These are phyloP conservation scores for Claviceps spartinae DNA, from an alignment of 2,329 filamentous ascomycete species.

Conservation along the genomic window DNA sequence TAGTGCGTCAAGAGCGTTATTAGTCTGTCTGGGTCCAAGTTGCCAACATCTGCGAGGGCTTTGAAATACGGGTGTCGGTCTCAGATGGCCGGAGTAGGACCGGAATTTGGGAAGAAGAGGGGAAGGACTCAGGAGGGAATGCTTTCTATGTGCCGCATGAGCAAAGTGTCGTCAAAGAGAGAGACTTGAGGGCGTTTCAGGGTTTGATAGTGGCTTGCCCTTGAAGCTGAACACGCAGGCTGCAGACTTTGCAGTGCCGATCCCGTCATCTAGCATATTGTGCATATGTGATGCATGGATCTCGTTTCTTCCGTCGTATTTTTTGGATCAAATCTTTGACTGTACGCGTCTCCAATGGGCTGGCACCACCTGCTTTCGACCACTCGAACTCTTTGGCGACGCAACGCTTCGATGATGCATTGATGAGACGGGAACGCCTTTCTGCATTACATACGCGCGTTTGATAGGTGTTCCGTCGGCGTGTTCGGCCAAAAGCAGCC, in stretches of 20 bases:
- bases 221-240: not conserved
- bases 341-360: no score
- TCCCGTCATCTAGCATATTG: not conserved
- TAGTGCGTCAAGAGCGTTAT: not conserved
- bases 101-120: slow-evolving; percentile 5
- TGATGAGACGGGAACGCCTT: no score
- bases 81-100: slow-evolving; percentile 17
- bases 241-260: not conserved
- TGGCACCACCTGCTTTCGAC: no score
- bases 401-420: no score
- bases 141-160: slow-evolving; percentile 1
- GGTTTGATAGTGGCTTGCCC: not conserved
- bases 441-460: no score
- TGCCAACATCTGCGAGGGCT: slow-evolving; percentile 15
- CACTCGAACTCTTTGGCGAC: no score
- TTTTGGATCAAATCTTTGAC: no score
- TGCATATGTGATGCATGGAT: no score
- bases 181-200: not conserved
- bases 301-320: no score
- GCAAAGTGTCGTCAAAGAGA: not conserved
- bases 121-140: slow-evolving; percentile 1
- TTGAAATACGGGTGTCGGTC: slow-evolving; percentile 5
- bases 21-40: not conserved
- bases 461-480: no score
- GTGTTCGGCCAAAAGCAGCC: no score